Evolutionary conservation across 1,284 basidiomycete species (phyloP).

Genomic region (Cutaneotrichosporon sp.): DNA sequence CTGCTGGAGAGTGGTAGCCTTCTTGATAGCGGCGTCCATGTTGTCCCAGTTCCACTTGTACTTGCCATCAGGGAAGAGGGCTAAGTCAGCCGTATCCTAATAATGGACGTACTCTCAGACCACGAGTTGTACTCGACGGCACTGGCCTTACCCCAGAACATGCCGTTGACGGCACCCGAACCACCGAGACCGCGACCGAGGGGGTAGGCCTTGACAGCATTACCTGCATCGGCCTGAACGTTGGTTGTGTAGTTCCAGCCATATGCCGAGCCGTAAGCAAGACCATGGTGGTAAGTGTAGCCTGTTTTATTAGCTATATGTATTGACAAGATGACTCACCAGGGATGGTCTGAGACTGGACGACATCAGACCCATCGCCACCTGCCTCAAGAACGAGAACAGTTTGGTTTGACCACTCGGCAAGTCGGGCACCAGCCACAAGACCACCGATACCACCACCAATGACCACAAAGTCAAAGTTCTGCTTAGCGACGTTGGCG

Average conservation of each 20-base stretch:
- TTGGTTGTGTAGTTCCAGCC: conserved; percentile 67
- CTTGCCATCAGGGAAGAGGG: conserved; percentile 44
- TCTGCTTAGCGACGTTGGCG: conserved; percentile 33
- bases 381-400: conserved; percentile 74
- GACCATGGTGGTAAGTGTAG: conserved; percentile 46
- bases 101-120: conserved; percentile 32
- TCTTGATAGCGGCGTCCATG: conserved; percentile 20
- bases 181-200: conserved; percentile 70
- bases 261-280: conserved; percentile 55
- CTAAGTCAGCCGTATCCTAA: conserved; percentile 18
- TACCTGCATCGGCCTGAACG: conserved; percentile 34
- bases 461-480: conserved; percentile 52
- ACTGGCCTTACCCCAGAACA: conserved; percentile 59
- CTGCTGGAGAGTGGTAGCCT: conserved; percentile 44
- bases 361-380: conserved; percentile 59
- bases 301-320: conserved; percentile 32
- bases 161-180: conserved; percentile 66
- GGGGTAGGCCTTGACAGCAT: conserved; percentile 56
- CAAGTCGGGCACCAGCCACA: conserved; percentile 66
- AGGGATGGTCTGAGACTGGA: conserved; percentile 53
- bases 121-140: conserved; percentile 54
- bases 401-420: conserved; percentile 64
- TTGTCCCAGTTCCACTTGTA: conserved; percentile 49
- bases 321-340: conserved; percentile 46
- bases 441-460: conserved; percentile 71